Evolutionary conservation across 2,329 filamentous ascomycete species (phyloP), one percentile per base, ranked within the genome.

Genomic region (Ceratocystis smalleyi): DNA sequence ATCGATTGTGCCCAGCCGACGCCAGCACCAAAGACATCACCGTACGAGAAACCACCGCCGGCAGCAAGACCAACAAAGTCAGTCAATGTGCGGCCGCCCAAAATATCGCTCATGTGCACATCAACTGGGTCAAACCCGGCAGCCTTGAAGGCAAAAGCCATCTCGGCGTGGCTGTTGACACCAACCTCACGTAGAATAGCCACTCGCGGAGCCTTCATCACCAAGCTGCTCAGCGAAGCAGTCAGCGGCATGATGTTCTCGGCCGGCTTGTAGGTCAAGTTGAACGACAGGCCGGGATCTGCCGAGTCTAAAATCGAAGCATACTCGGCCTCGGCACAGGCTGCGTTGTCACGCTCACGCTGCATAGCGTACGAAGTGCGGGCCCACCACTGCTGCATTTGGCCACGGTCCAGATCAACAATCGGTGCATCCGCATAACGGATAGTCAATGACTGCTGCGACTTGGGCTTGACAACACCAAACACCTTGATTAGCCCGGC

Each of bases 1-100:
- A 97, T 91, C 1, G 88, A 92, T 75, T 95, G 91, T 3, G 94
- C 90, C 94, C 94, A 99, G 54, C 94, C 94, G 71, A 92, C 88
- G 63, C 94, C 94, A n/a, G 94, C 94, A 66, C 92, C 94, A 0
- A 97, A 74, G 17, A 78, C 77, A 70, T 92, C 88, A 69, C 91
- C 67, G 73, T 96, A 97, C 17, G 89, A 95, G 82, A 99, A 97
- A 61, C 94, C 94, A 72, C 94, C 94, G 69, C 91, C 95, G n/a
- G 91, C 91, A 43, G 92, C 94, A 59, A 97, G 81, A 69, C 94
- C 94, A 40, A 86, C 85, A 73, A 96, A 96, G 68, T 85, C 86
- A 49, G 85, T 81, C 7, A 99, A 84, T 0, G 89, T 91, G 67
- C 89, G 84, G 17, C 88, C 87, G 10, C 83, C 84, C 27, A 89